Base-by-base conservation (phyloP, 495 filamentous ascomycete genomes). In the Physcia stellaris region DNA sequence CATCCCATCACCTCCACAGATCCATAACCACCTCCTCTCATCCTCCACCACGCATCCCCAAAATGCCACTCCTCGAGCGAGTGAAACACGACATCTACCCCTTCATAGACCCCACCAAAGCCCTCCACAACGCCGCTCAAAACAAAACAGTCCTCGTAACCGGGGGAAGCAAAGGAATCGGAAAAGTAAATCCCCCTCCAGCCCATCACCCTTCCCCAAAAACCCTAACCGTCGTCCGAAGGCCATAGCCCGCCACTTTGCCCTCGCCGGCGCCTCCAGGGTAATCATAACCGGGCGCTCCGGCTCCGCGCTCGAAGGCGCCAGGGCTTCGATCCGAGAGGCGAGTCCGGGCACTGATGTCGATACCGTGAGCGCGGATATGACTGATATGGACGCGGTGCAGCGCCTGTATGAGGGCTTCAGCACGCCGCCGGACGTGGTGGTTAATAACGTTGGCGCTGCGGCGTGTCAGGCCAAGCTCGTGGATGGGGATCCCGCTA, bases 31-130 rank as follows among this genome's bases (percentile, higher is more conserved):
- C n/a, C n/a, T n/a, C n/a, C n/a, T n/a, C n/a, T n/a, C n/a, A n/a
- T n/a, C n/a, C n/a, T n/a, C n/a, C n/a, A n/a, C n/a, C n/a, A n/a
- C n/a, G n/a, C n/a, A n/a, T n/a, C n/a, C n/a, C n/a, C n/a, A n/a
- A n/a, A n/a, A n/a, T n/a, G n/a, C n/a, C n/a, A n/a, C n/a, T n/a
- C n/a, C n/a, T n/a, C n/a, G n/a, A n/a, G n/a, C n/a, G n/a, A n/a
- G n/a, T n/a, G n/a, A n/a, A n/a, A n/a, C n/a, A n/a, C n/a, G n/a
- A 45, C 47, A 5, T 49, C 41, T 16, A 35, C 48, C 32, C 32
- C 9, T 34, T 34, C 32, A 34, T 34, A 9, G 10, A 9, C 32
- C 32, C 32, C 16, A 7, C 9, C 32, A 7, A 7, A 7, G 10
- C 9, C 32, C 32, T 34, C 7, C 10, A 34, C 10, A 17, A 34